Conservation (phyloP, 495 filamentous ascomycete species). For the Podospora pseudopauciseta region DNA sequence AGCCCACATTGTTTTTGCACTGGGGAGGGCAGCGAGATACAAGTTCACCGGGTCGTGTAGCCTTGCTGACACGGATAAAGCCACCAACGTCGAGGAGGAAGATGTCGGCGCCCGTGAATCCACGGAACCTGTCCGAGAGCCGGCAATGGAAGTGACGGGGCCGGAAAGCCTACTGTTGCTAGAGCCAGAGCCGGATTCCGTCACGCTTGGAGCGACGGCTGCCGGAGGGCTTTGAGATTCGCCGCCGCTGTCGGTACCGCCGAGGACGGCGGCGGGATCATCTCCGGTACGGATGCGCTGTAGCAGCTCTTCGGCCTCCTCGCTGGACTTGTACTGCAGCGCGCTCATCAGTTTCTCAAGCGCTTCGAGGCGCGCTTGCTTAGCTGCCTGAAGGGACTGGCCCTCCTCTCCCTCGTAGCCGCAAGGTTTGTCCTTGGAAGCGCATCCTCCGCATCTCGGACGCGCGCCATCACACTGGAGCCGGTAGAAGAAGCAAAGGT, state of each 20-base stretch:
- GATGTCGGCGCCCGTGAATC: background rate
- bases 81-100: background rate
- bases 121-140: background rate
- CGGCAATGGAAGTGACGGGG: background rate
- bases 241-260: background rate
- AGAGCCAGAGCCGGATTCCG: background rate
- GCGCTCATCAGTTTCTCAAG: constrained; percentile 27
- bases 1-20: constrained; percentile 18
- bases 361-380: constrained; percentile 22
- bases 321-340: constrained; percentile 20
- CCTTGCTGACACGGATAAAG: background rate
- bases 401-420: constrained; percentile 31
- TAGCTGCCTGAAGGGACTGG: constrained; percentile 29
- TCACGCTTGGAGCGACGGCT: background rate
- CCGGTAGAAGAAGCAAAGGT: background rate
- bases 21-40: constrained; percentile 23
- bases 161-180: background rate
- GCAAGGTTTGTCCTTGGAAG: constrained; percentile 18
- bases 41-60: background rate
- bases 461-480: constrained; percentile 31
- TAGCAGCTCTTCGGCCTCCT: constrained; percentile 26
- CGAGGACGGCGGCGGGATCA: background rate
- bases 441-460: constrained; percentile 27
- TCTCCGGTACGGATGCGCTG: constrained; percentile 19
- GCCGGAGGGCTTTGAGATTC: background rate